Conservation (phyloP, 179 eudicot genomes). For the Corrigiola litoralis region DNA sequence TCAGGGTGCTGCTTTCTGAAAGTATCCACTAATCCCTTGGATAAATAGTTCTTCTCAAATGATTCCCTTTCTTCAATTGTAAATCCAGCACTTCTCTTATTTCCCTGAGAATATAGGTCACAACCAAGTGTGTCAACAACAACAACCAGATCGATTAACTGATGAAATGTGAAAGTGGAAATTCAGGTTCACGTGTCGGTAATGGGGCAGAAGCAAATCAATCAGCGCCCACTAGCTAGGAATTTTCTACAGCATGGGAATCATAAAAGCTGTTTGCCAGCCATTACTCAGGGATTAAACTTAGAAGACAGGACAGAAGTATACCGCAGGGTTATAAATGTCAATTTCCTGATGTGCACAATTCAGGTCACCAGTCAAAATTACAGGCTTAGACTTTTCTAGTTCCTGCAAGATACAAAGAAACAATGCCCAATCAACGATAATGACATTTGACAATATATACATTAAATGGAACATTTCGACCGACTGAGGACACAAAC, state of each 20-base stretch:
- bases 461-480: neutral
- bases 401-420: constrained; percentile 60
- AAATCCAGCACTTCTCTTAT: constrained; percentile 92
- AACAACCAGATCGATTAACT: neutral
- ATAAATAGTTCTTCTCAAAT: constrained; percentile 61
- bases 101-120: constrained; percentile 49
- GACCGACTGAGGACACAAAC: neutral
- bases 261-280: neutral
- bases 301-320: neutral
- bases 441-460: neutral
- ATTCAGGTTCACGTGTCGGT: neutral
- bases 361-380: constrained; percentile 87
- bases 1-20: constrained; percentile 87
- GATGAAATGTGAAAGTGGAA: neutral
- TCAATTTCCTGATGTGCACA: constrained; percentile 97
- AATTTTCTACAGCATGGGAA: no score
- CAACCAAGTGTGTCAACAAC: constrained; percentile 2
- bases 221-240: neutral
- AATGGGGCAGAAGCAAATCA: neutral
- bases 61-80: constrained; percentile 90
- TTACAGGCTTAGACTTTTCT: constrained; percentile 90
- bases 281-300: neutral
- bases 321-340: constrained; percentile 85
- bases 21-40: constrained; percentile 81
- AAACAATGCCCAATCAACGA: neutral